phyloP scores from a whole-genome alignment of 192 early-diverging fungal genomes.

The Backusella sp. region DNA sequence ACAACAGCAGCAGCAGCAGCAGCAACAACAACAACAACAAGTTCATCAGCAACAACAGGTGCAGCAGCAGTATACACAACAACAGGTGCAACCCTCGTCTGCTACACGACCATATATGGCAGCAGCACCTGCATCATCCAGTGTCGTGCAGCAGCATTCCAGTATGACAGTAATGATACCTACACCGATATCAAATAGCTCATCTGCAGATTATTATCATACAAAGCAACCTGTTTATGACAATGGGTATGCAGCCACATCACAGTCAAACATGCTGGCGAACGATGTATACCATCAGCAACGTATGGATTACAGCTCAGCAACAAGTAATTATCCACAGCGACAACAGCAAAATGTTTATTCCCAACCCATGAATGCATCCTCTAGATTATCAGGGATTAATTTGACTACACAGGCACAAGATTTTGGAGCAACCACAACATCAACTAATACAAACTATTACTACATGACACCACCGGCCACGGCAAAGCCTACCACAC shows the following conservation, averaged over 20 bases:
- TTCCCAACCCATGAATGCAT: neutral
- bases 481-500: neutral
- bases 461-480: neutral
- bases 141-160: neutral
- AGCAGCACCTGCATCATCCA: neutral
- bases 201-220: constrained; percentile 4
- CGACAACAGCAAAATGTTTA: neutral
- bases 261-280: neutral
- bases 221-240: neutral
- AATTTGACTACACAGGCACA: neutral
- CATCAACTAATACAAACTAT: neutral
- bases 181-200: neutral
- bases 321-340: neutral
- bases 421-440: neutral
- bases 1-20: neutral
- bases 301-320: neutral
- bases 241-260: neutral
- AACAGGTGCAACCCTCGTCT: neutral
- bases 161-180: constrained; percentile 5
- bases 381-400: neutral
- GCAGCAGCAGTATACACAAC: neutral
- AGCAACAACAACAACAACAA: neutral
- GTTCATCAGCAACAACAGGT: neutral
- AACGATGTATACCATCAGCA: neutral
- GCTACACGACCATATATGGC: neutral